phyloP scores from a whole-genome alignment of 192 early-diverging fungal genomes.

The Podochytrium sp. region DNA sequence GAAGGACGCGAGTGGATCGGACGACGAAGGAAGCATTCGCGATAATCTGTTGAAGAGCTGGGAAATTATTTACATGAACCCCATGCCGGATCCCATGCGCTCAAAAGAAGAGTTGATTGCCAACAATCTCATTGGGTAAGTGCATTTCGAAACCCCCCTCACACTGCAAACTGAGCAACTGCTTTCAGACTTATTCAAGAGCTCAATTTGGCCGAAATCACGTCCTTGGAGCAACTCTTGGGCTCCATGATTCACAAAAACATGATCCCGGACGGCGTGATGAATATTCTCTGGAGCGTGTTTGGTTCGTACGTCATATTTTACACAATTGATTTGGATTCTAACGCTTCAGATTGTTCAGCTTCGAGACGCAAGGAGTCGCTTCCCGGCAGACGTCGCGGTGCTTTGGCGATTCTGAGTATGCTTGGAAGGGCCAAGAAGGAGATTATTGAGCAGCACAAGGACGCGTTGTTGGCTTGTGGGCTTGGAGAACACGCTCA shows the following conservation, averaged over 20 bases:
- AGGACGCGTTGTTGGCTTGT: conserved; percentile 79
- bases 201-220: conserved; percentile 90
- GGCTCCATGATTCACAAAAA: conserved; percentile 72
- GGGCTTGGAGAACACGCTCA: conserved; percentile 86
- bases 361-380: conserved; percentile 58
- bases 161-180: background rate
- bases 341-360: background rate
- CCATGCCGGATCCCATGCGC: conserved; percentile 31
- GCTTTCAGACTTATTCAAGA: conserved; percentile 75
- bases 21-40: conserved; percentile 48
- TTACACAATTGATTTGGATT: background rate
- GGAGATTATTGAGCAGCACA: conserved; percentile 82
- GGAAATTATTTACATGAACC: conserved; percentile 75
- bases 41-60: conserved; percentile 79
- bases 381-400: conserved; percentile 74
- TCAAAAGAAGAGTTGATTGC: conserved; percentile 50
- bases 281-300: conserved; percentile 80
- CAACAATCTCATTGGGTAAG: conserved; percentile 67
- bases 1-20: conserved; percentile 52
- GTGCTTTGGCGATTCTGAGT: conserved; percentile 89
- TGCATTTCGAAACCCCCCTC: background rate
- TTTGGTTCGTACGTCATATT: conserved; percentile 39
- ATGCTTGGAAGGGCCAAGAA: conserved; percentile 90
- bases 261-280: conserved; percentile 67
- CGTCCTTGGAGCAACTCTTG: conserved; percentile 91